Evolutionary conservation across 2,329 filamentous ascomycete species (phyloP), one percentile per base, ranked within the genome.

Genomic region (Ophiostoma sp.): DNA sequence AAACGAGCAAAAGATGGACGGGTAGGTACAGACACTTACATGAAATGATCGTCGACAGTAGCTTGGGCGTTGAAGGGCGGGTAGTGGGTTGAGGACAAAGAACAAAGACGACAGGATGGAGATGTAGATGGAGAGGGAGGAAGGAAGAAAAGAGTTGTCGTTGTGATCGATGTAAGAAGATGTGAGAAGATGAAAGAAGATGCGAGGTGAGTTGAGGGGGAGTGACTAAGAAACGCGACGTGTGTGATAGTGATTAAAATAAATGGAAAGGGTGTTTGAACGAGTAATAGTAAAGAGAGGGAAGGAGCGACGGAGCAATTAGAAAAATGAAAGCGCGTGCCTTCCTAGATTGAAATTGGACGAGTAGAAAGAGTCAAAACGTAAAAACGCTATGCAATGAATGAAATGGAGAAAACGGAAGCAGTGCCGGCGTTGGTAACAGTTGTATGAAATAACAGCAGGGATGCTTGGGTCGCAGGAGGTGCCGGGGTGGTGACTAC

Each of bases 361-460:
- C 13, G 10, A 4, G 17, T 3, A 23, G 52, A 57, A 17, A 57
- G 23, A 54, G n/a, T 6, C 39, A 11, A 10, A 2, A 11, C 4
- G 10, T 15, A 41, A 62, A 62, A 35, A 62, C 69, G 69, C 67
- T 71, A 71, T 66, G 52, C 13, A 39, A 39, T 48, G 13, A 15
- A 41, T 41, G 52, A 57, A 17, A 62, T 62, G 57, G 57, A 62
- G 62, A 62, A 52, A 41, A 31, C 70, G 67, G 70, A 71, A 69
- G 70, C 48, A 69, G 64, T 71, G 70, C 70, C 70, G 70, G 67
- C 52, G 62, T 60, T 69, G 67, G 70, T 67, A 67, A 67, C 69
- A 48, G 20, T 48, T 48, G 44, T 41, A 15, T 41, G 39, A 41
- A 41, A n/a, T 10, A 48, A 48, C 52, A 67, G 57, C 67, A 66